phyloP scores from a whole-genome alignment of 2,329 filamentous ascomycete species.

The Cercospora janseana region DNA sequence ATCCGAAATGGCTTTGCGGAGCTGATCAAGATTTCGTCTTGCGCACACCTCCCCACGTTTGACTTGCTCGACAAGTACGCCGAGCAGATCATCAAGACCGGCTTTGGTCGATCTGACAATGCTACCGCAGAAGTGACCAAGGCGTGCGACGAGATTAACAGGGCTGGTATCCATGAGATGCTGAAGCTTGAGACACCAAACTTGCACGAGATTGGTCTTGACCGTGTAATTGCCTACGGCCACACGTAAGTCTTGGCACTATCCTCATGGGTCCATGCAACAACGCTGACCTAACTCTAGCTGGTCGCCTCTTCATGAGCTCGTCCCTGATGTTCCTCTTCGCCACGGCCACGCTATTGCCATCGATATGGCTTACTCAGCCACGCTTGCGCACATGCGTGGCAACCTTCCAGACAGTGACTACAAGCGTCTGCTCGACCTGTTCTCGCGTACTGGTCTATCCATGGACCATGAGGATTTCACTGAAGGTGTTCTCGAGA shows the following conservation, averaged over 20 bases:
- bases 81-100: constrained; percentile 63
- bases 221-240: constrained; percentile 71
- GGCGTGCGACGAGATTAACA: constrained; percentile 66
- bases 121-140: constrained; percentile 55
- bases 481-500: constrained; percentile 62
- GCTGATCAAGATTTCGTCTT: constrained; percentile 73
- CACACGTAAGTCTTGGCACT: constrained; percentile 53
- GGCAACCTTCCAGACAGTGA: constrained; percentile 60
- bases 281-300: constrained; percentile 35
- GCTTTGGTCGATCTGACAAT: constrained; percentile 62
- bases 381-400: constrained; percentile 64
- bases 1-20: constrained; percentile 73
- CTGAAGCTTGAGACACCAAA: constrained; percentile 71
- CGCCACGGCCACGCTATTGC: constrained; percentile 72
- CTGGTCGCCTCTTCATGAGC: constrained; percentile 70
- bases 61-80: constrained; percentile 67
- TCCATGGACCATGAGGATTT: constrained; percentile 71
- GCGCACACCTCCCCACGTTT: constrained; percentile 65
- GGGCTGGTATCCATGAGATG: constrained; percentile 70
- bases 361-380: constrained; percentile 74
- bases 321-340: constrained; percentile 65
- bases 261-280: constrained; percentile 3
- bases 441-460: constrained; percentile 68
- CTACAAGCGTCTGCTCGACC: constrained; percentile 60
- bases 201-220: constrained; percentile 69